Evolutionary conservation across 208 protist species (phyloP).

Genomic region (Crithidia thermophila): DNA sequence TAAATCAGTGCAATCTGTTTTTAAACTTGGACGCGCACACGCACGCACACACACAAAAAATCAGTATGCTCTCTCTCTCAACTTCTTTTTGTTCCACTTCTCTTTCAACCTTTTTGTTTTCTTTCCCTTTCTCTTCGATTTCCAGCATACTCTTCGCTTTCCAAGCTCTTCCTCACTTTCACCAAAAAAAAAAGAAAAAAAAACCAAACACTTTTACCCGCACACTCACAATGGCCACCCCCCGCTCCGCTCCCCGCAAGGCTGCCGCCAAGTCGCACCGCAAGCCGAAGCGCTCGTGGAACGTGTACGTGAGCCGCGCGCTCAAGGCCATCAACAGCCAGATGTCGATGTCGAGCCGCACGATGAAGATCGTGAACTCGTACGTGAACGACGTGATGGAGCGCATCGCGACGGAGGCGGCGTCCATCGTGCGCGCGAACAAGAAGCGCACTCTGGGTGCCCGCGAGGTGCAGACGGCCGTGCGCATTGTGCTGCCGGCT

Average conservation of each 20-base stretch:
- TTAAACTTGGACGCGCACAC: too few relatives aligned
- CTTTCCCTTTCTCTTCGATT: not conserved
- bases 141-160: not conserved
- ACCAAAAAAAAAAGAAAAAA: too few relatives aligned
- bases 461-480: slow-evolving; percentile 97
- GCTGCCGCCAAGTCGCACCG: slow-evolving; percentile 50
- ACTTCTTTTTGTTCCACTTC: slow-evolving; percentile 11
- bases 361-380: slow-evolving; percentile 98
- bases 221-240: slow-evolving; percentile 58
- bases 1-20: too few relatives aligned
- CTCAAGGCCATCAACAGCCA: slow-evolving; percentile 97
- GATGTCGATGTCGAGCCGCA: slow-evolving; percentile 95
- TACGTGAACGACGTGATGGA: slow-evolving; percentile 98
- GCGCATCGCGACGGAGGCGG: slow-evolving; percentile 94
- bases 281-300: slow-evolving; percentile 82
- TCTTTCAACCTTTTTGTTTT: not conserved
- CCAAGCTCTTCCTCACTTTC: not conserved
- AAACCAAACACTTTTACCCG: too few relatives aligned
- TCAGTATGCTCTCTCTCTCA: not conserved
- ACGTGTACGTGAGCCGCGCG: slow-evolving; percentile 91
- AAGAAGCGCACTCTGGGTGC: slow-evolving; percentile 95
- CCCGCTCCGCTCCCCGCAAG: slow-evolving; percentile 45
- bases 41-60: too few relatives aligned
- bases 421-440: slow-evolving; percentile 94
- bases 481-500: slow-evolving; percentile 97